A percentile compares a stretch with the other conserved stretches of the same genome.
These are phyloP conservation scores for Camelina laxa DNA, from an alignment of 345 rosid genomes.

Conservation along the genomic window DNA sequence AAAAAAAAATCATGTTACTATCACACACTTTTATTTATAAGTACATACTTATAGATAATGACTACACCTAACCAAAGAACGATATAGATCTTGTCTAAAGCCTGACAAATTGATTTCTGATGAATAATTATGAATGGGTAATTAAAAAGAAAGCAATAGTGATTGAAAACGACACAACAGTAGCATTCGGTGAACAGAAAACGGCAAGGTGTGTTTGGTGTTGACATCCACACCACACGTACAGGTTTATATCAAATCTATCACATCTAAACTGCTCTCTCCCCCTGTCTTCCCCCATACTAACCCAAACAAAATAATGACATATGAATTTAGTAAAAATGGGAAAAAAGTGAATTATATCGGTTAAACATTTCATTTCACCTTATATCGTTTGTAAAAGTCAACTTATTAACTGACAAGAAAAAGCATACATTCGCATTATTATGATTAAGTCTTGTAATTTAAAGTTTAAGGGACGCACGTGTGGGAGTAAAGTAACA, in stretches of 20 bases:
- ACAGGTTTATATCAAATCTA: slow-evolving; percentile 51
- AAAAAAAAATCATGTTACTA: not conserved
- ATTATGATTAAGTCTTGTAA: not conserved
- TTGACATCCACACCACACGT: slow-evolving; percentile 43
- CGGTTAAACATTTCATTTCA: slow-evolving; percentile 21
- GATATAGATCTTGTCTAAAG: slow-evolving; percentile 36
- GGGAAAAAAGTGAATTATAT: slow-evolving; percentile 10
- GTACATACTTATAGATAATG: not conserved
- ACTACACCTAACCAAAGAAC: slow-evolving; percentile 8
- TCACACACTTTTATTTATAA: not conserved
- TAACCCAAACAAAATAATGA: slow-evolving; percentile 35
- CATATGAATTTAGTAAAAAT: not conserved
- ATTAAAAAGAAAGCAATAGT: slow-evolving; percentile 31
- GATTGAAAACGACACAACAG: slow-evolving; percentile 47
- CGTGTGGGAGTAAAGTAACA: slow-evolving; percentile 20
- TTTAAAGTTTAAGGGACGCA: not conserved
- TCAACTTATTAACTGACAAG: slow-evolving; percentile 28
- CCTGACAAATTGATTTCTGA: slow-evolving; percentile 26
- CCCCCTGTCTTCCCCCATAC: slow-evolving; percentile 25
- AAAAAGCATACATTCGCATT: not conserved
- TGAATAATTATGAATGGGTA: slow-evolving; percentile 2
- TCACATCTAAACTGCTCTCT: slow-evolving; percentile 53
- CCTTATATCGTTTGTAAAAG: slow-evolving; percentile 4
- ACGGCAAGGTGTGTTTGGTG: slow-evolving; percentile 46
- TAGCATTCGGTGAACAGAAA: slow-evolving; percentile 27